Evolutionary conservation across 805 yeast genomes (phyloP), one percentile per base, ranked within the genome.

Genomic region (Saccharomycopsis fermentans): DNA sequence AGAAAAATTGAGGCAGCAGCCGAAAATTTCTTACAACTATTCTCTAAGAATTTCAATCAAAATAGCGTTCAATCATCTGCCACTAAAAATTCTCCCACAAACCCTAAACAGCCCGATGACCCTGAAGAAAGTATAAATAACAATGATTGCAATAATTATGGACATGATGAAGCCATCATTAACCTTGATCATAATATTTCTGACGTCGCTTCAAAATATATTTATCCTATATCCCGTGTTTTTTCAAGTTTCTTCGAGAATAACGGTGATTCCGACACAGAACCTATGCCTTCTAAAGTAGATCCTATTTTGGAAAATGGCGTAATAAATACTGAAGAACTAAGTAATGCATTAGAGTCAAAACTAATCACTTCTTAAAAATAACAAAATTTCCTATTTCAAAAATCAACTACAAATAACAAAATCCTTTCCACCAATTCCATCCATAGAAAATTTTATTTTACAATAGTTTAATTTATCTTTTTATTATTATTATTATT

Each of bases 261-360:
- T 21, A 27, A 21, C 14, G 26, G 24, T 6, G n/a, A 21, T 21
- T 6, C 6, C 4, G 29, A 21, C 9, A 3, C 50, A 43, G 29
- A 43, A 9, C n/a, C 29, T 6, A 21, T 21, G 4, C n/a, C 29
- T 8, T 12, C 24, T 14, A 21, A 43, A 32, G 34, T 19, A 14
- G 40, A 55, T 21, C 57, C 57, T 16, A 35, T 34, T 47, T 52
- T 55, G 17, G 53, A 47, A 43, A 35, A 55, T 36, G 54, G 37
- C 8, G 26, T 52, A 5, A 52, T 52, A n/a, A 16, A 29, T 27
- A 35, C 32, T 6, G 54, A 27, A 6, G 58, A 57, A 40, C 47
- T 57, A 27, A 37, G 53, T 43, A 35, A 57, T 4, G 59, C 59
- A 11, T 47, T 57, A 19, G 26, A 43, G 39, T 40, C 47, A 24